Conservation (phyloP, 306 rosid species). For the Arachis hypogaea region DNA sequence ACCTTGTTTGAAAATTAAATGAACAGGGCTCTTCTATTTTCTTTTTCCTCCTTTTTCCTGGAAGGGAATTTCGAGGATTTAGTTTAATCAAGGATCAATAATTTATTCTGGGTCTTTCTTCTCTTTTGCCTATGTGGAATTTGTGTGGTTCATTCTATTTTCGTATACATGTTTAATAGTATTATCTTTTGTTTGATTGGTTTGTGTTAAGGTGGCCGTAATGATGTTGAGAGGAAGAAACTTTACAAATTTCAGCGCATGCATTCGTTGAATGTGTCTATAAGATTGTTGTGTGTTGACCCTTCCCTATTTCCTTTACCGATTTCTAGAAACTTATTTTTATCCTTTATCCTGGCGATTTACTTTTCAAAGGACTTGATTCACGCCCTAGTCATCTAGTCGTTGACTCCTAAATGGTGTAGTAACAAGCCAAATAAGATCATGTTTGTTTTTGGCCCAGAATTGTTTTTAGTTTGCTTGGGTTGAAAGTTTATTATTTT, state of each 20-base stretch:
- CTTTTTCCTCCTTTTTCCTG: background rate
- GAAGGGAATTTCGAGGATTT: constrained; percentile 19
- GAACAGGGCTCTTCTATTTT: background rate
- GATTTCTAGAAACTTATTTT: constrained; percentile 22
- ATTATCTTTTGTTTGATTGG: constrained; percentile 35
- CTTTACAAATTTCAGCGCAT: constrained; percentile 60
- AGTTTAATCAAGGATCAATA: constrained; percentile 14
- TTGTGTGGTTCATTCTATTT: constrained; percentile 15
- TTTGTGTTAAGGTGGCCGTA: constrained; percentile 27
- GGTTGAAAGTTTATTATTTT: constrained; percentile 18
- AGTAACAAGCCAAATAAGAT: constrained; percentile 14
- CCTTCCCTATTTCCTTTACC: constrained; percentile 28
- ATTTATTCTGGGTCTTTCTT: constrained; percentile 25
- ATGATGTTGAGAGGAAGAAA: constrained; percentile 50
- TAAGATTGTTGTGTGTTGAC: constrained; percentile 47
- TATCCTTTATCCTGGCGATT: constrained; percentile 1
- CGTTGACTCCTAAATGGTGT: constrained; percentile 25
- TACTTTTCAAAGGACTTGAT: constrained; percentile 32
- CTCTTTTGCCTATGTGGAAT: constrained; percentile 23
- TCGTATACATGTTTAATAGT: constrained; percentile 2
- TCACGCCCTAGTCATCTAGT: constrained; percentile 28
- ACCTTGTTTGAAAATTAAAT: constrained; percentile 13
- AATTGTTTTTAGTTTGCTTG: constrained; percentile 13
- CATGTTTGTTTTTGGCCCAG: background rate
- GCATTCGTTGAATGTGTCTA: constrained; percentile 53